phyloP scores from a whole-genome alignment of 2,329 filamentous ascomycete genomes.

The Alternaria panax region DNA sequence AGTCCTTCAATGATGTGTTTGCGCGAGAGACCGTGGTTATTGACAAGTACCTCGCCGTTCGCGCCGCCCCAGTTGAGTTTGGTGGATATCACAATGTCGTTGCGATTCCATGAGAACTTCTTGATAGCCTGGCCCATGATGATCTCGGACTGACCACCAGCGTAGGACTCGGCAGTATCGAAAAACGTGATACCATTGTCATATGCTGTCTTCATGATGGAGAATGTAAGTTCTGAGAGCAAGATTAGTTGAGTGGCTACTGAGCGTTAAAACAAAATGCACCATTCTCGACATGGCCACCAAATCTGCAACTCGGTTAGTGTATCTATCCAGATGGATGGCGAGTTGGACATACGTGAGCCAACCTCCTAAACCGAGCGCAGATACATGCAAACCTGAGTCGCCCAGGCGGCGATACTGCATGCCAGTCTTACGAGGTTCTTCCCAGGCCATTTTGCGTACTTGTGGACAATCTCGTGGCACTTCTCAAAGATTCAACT shows the following conservation, averaged over 20 bases:
- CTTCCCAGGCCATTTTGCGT: constrained; percentile 39
- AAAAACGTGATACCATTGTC: constrained; percentile 59
- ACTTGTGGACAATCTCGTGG: not conserved
- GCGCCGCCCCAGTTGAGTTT: constrained; percentile 57
- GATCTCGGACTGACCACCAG: constrained; percentile 61
- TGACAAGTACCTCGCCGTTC: constrained; percentile 61
- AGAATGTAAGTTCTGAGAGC: constrained; percentile 61
- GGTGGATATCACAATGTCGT: constrained; percentile 53
- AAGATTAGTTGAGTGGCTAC: not conserved
- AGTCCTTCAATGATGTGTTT: constrained; percentile 76
- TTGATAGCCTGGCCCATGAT: constrained; percentile 65
- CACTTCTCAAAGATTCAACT: not conserved
- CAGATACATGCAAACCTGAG: constrained; percentile 76
- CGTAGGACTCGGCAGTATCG: constrained; percentile 50
- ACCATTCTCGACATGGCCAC: constrained; percentile 74
- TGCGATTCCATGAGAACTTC: constrained; percentile 64
- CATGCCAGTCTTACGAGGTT: constrained; percentile 45
- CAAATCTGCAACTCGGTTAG: constrained; percentile 43
- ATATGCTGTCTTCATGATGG: constrained; percentile 62
- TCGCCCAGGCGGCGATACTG: constrained; percentile 74
- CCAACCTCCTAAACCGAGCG: constrained; percentile 68
- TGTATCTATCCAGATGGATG: not conserved
- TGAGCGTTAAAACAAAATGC: not conserved
- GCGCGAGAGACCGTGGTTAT: constrained; percentile 72
- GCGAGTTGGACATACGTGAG: constrained; percentile 66